Evolutionary conservation across 164 flowering plant genomes (phyloP).

Genomic region (Chimonanthus praecox): DNA sequence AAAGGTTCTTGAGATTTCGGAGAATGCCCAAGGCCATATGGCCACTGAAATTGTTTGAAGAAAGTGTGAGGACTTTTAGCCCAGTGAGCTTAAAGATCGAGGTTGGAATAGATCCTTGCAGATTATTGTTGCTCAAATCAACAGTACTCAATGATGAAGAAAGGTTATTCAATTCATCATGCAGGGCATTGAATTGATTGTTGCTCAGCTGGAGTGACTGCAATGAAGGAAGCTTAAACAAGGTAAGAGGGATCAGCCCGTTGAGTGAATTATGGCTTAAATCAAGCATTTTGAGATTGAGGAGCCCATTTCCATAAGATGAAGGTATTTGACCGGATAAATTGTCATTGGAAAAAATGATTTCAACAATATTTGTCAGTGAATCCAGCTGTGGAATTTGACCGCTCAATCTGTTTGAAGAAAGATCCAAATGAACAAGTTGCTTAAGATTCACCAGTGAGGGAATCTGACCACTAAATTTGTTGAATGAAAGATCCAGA

Average conservation of each 20-base stretch:
- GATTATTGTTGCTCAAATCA: not conserved
- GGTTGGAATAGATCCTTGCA: not conserved
- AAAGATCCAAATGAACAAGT: not conserved
- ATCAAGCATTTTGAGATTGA: too few relatives aligned
- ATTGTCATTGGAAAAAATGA: slow-evolving; percentile 24
- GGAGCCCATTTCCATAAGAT: not conserved
- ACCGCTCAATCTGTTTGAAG: not conserved
- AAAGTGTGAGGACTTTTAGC: not conserved
- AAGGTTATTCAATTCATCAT: slow-evolving; percentile 10
- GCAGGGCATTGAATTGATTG: slow-evolving; percentile 3
- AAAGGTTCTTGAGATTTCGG: not conserved
- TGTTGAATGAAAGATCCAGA: not conserved
- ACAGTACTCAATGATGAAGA: slow-evolving; percentile 2
- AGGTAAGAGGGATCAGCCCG: slow-evolving; percentile 32
- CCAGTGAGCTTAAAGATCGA: not conserved
- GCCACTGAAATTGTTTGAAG: not conserved
- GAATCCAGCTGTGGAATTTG: not conserved
- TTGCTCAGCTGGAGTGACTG: not conserved
- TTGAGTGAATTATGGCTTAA: slow-evolving; percentile 20
- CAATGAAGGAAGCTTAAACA: slow-evolving; percentile 33
- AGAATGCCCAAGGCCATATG: not conserved
- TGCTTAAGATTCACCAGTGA: not conserved
- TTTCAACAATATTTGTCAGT: not conserved
- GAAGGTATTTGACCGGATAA: not conserved
- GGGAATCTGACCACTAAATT: not conserved